A percentile compares a stretch with the other conserved stretches of the same genome.
These are phyloP conservation scores for Daedaleopsis nitida DNA, from an alignment of 768 basidiomycete species.

Conservation along the genomic window DNA sequence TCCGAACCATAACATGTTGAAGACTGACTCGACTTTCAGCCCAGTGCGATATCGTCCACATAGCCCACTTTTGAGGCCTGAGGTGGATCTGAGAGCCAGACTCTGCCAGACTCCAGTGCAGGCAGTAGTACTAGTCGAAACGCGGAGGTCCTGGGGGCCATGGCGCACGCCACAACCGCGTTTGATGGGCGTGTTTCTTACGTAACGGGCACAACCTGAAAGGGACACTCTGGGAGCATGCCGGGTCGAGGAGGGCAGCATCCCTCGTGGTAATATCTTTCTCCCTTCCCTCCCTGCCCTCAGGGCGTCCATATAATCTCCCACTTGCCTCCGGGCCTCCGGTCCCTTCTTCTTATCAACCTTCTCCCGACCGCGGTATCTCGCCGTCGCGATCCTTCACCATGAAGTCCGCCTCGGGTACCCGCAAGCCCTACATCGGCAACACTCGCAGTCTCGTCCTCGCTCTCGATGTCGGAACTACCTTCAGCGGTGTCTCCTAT, in stretches of 20 bases:
- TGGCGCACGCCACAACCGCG: slow-evolving; percentile 26
- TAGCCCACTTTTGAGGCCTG: too few relatives aligned
- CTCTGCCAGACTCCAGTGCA: too few relatives aligned
- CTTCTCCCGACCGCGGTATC: slow-evolving; percentile 5
- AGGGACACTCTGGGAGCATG: neutral
- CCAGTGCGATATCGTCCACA: too few relatives aligned
- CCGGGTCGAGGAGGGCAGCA: slow-evolving; percentile 5
- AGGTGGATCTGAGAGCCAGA: too few relatives aligned
- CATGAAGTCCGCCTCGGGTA: slow-evolving; percentile 60
- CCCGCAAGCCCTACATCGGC: slow-evolving; percentile 75
- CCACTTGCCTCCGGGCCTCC: slow-evolving; percentile 4
- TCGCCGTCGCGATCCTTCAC: slow-evolving; percentile 6
- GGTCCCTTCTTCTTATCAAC: slow-evolving; percentile 16
- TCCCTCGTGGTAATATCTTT: slow-evolving; percentile 20
- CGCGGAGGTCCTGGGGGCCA: too few relatives aligned
- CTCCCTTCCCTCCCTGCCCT: slow-evolving; percentile 13
- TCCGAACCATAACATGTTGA: too few relatives aligned
- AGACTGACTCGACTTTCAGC: too few relatives aligned
- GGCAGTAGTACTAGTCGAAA: too few relatives aligned
- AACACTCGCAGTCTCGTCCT: slow-evolving; percentile 65
- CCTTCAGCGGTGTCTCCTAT: slow-evolving; percentile 83
- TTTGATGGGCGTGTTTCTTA: slow-evolving; percentile 23
- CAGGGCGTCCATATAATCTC: slow-evolving; percentile 16
- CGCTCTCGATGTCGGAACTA: slow-evolving; percentile 82
- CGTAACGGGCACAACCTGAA: slow-evolving; percentile 15